These are phyloP conservation scores for Wickerhamiella cacticola DNA, from an alignment of 805 yeast genomes.

Conservation along the genomic window DNA sequence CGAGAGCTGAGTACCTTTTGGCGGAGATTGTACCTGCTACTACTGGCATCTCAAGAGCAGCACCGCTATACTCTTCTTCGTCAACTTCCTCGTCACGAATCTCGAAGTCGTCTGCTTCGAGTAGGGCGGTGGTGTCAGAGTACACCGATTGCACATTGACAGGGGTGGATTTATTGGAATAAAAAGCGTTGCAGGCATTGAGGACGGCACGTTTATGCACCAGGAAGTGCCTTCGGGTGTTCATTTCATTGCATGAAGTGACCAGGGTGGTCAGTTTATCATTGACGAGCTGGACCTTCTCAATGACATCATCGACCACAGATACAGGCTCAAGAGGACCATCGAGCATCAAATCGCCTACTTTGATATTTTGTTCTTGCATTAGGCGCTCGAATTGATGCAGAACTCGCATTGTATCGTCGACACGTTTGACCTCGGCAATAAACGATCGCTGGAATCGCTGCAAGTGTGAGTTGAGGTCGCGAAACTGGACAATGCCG, in stretches of 20 bases:
- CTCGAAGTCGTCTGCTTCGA: constrained; percentile 25
- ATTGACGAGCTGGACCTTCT: constrained; percentile 54
- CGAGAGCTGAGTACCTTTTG: constrained; percentile 53
- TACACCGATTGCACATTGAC: constrained; percentile 14
- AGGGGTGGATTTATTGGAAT: constrained; percentile 18
- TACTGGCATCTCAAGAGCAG: constrained; percentile 33
- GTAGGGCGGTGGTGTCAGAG: constrained; percentile 28
- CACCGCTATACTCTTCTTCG: constrained; percentile 9
- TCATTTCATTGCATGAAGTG: constrained; percentile 52
- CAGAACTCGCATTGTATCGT: constrained; percentile 45
- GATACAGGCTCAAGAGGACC: constrained; percentile 30
- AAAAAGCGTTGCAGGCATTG: constrained; percentile 36
- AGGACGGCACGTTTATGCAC: constrained; percentile 59
- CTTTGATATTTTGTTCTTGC: background rate
- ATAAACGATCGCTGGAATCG: constrained; percentile 85
- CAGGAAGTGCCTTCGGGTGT: constrained; percentile 46
- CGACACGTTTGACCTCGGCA: constrained; percentile 69
- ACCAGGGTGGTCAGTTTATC: constrained; percentile 57
- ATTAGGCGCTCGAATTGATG: constrained; percentile 15
- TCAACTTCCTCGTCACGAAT: constrained; percentile 19
- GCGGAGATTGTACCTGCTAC: constrained; percentile 75
- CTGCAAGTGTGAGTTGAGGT: constrained; percentile 63
- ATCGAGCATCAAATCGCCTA: constrained; percentile 25
- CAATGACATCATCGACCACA: constrained; percentile 51
- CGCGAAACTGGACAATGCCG: constrained; percentile 78